A percentile compares a stretch with the other conserved stretches of the same genome.
phyloP scores from a whole-genome alignment of 176 grass and related monocot genomes.

The Bolboschoenus planiculmis region DNA sequence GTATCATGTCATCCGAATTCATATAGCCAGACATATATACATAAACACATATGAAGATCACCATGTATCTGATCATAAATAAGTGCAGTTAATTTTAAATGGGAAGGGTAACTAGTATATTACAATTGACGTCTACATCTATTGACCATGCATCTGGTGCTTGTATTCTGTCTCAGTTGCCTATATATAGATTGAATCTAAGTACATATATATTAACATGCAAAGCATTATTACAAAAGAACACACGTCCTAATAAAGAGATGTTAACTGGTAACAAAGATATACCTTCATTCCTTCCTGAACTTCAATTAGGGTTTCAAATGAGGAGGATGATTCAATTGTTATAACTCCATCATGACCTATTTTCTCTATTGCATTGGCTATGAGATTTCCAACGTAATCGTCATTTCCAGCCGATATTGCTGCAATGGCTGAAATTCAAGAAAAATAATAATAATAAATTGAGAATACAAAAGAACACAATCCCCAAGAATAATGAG shows the following conservation, averaged over 20 bases:
- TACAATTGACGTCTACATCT: not conserved
- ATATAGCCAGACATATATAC: not conserved
- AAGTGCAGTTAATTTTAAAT: not conserved
- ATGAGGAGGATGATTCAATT: constrained; percentile 85
- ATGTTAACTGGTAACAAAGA: not conserved
- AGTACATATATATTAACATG: not conserved
- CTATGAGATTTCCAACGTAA: constrained; percentile 81
- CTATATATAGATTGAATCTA: not conserved
- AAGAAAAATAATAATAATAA: constrained; percentile 11
- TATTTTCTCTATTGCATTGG: constrained; percentile 81
- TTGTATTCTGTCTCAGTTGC: not conserved
- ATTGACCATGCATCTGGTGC: not conserved
- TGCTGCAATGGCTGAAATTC: constrained; percentile 66
- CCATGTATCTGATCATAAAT: not conserved
- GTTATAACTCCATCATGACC: constrained; percentile 84
- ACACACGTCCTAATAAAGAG: not conserved
- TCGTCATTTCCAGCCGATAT: constrained; percentile 92
- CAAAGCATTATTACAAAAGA: no score
- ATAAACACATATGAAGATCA: not conserved
- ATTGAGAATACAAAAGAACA: not conserved
- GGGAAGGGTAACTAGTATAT: not conserved
- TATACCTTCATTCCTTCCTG: constrained; percentile 98
- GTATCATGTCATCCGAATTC: not conserved
- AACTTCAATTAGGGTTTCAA: constrained; percentile 84
- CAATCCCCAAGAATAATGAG: not conserved